Base-by-base conservation (phyloP, 805 yeast species). In the Metschnikowia arizonensis region DNA sequence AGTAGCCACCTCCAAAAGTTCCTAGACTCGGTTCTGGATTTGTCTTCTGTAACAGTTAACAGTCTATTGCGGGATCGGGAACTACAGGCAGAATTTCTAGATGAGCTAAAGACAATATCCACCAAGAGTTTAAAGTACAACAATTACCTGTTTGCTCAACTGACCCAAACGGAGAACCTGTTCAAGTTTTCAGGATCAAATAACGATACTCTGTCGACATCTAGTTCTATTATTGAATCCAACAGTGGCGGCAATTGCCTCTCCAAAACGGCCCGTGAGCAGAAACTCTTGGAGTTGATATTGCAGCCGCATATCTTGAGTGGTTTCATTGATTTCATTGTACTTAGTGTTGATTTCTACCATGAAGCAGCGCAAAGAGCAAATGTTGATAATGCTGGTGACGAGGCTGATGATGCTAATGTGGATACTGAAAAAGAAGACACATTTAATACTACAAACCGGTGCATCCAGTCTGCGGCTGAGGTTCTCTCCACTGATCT, bases 241-340 rank as follows among this genome's bases (percentile, higher is more conserved):
- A 50, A 45, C 24, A 40, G 46, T 10, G 57, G 56, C 30, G 52
- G 52, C 28, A 54, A 42, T 35, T 40, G 48, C 26, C 53, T 50
- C 17, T 51, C 55, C 35, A 69, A 66, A 43, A 73, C 67, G 42
- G 62, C 68, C 6, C 59, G 72, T 26, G 68, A 71, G 5, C 62
- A 63, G 32, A 83, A 85, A 59, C 74, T 93, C 40, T 73, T 90
- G 32, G 93, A 88, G 56, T 83, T 83, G 56, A 70, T 93, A 45
- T 76, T 91, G 50, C 87, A 86, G 58, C 89, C 93, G 12, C 85
- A 82, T 43, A 79, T 88, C 12, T 63, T 91, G 48, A 75, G 72
- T 42, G 79, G 80, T 46, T 74, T 91, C 47, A 79, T 91, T 25
- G 80, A 83, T 32, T 81, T 79, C 55, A 76, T 89, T 33, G 79